Percentiles rank a stretch among this genome's conserved stretches.
Conservation (phyloP, 2,329 filamentous ascomycete genomes). For the Microdochium bolleyi region DNA sequence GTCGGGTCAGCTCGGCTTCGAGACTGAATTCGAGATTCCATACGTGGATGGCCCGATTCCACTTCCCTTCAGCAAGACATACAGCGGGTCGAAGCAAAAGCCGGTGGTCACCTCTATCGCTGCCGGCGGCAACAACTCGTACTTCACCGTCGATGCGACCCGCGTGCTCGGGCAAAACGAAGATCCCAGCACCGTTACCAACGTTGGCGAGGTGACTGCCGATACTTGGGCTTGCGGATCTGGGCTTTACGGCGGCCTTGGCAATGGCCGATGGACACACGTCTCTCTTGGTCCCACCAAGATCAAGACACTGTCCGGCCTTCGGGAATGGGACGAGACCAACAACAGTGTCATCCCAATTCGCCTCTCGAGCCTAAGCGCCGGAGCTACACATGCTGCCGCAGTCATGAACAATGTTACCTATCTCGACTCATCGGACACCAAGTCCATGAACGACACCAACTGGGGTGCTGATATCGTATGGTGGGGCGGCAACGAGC, state of each 20-base stretch:
- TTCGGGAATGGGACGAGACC: constrained; percentile 81
- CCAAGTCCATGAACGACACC: constrained; percentile 56
- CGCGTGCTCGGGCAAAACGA: constrained; percentile 36
- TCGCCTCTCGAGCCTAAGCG: constrained; percentile 61
- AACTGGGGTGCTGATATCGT: constrained; percentile 86
- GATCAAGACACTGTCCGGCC: constrained; percentile 72
- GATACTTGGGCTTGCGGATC: constrained; percentile 86
- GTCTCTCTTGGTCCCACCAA: constrained; percentile 70
- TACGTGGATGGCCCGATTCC: constrained; percentile 62
- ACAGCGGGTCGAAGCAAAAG: constrained; percentile 54
- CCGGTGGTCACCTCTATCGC: constrained; percentile 69
- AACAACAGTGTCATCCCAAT: constrained; percentile 66
- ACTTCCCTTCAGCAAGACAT: constrained; percentile 64
- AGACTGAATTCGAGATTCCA: constrained; percentile 53
- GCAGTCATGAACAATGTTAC: constrained; percentile 80
- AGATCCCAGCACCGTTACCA: constrained; percentile 26
- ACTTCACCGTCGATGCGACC: constrained; percentile 75
- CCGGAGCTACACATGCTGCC: constrained; percentile 73
- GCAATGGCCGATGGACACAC: constrained; percentile 85
- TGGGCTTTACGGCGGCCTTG: constrained; percentile 76
- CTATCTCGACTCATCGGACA: constrained; percentile 46
- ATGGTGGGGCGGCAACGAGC: constrained; percentile 93
- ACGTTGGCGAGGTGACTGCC: constrained; percentile 50
- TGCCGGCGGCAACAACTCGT: constrained; percentile 81
- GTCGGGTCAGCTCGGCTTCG: constrained; percentile 83